Evolutionary conservation across 2,329 filamentous ascomycete species (phyloP).

Genomic region (Shiraia sp.): DNA sequence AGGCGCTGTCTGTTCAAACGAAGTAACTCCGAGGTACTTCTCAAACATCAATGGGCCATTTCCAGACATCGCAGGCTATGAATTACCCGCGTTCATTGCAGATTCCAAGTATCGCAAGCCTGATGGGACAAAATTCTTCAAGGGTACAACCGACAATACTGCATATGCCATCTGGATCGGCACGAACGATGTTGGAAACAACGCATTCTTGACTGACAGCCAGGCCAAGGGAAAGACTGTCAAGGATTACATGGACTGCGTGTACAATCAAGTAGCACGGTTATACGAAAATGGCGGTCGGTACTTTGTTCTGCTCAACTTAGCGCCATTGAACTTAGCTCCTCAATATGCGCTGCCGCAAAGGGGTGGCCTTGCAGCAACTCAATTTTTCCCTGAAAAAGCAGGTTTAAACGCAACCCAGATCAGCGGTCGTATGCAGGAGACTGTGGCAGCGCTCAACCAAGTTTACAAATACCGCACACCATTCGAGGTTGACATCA

Average conservation of each 20-base stretch:
- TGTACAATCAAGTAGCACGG: conserved; percentile 65
- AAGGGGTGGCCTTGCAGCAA: conserved; percentile 49
- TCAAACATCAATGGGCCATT: conserved; percentile 57
- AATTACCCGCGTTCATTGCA: conserved; percentile 53
- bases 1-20: conserved; percentile 73
- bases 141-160: conserved; percentile 59
- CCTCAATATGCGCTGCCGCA: conserved; percentile 65
- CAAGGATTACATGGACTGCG: conserved; percentile 67
- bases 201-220: conserved; percentile 67
- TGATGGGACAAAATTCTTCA: conserved; percentile 49
- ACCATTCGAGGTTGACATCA: conserved; percentile 50
- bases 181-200: conserved; percentile 74
- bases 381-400: conserved; percentile 54
- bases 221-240: conserved; percentile 65
- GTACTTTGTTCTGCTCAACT: conserved; percentile 73
- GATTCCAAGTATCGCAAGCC: conserved; percentile 42
- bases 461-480: conserved; percentile 57
- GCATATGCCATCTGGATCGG: conserved; percentile 81
- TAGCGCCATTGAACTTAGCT: conserved; percentile 67
- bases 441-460: conserved; percentile 57
- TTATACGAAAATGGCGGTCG: conserved; percentile 69
- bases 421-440: conserved; percentile 56
- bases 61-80: conserved; percentile 58
- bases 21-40: conserved; percentile 63
- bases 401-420: conserved; percentile 53